Conservation (phyloP, 2,329 filamentous ascomycete genomes). For the Fusarium sp. region DNA sequence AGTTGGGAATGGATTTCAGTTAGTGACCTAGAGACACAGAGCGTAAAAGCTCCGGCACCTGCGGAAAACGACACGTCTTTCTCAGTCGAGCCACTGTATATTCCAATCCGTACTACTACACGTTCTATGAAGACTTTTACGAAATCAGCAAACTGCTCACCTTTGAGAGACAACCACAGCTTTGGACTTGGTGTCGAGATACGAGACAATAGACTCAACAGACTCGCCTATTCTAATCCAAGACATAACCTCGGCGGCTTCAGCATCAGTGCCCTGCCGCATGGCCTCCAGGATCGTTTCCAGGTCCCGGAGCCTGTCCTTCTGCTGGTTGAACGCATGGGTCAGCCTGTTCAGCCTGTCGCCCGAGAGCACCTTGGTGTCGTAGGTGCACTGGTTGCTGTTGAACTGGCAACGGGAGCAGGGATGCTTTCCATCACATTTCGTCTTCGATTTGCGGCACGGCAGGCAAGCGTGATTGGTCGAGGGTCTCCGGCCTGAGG, state of each 20-base stretch:
- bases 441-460: slow-evolving; percentile 31
- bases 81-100: no score
- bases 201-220: slow-evolving; percentile 26
- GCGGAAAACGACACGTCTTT: no score
- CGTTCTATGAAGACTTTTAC: not conserved
- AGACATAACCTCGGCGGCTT: slow-evolving; percentile 31
- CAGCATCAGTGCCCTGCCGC: slow-evolving; percentile 11
- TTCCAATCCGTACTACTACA: not conserved
- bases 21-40: not conserved
- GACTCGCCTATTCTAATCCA: slow-evolving; percentile 31
- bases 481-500: slow-evolving; percentile 14
- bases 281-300: slow-evolving; percentile 30
- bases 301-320: slow-evolving; percentile 17
- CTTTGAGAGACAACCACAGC: slow-evolving; percentile 9
- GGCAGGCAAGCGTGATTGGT: slow-evolving; percentile 19
- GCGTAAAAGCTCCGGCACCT: not conserved
- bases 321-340: slow-evolving; percentile 27
- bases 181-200: slow-evolving; percentile 17
- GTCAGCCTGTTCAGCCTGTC: slow-evolving; percentile 27
- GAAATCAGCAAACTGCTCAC: slow-evolving; percentile 1
- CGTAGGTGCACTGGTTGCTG: slow-evolving; percentile 18
- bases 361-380: slow-evolving; percentile 19
- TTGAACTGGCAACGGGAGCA: slow-evolving; percentile 12
- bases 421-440: slow-evolving; percentile 27
- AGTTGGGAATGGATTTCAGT: not conserved